Evolutionary conservation across 768 basidiomycete genomes (phyloP).

Genomic region (Phlegmacium glaucopus): DNA sequence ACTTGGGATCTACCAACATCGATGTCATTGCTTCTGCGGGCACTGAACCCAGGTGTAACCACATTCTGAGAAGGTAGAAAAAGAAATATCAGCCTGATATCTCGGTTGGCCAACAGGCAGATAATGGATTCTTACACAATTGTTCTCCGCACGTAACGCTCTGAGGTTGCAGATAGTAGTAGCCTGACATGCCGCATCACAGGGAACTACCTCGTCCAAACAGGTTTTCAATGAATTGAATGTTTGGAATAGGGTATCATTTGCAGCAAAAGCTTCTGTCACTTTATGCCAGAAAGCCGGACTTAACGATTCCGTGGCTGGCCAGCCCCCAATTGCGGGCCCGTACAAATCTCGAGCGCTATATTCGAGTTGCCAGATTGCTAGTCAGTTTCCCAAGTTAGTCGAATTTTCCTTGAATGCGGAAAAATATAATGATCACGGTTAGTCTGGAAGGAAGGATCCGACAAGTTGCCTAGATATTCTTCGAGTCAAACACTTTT

Average conservation of each 20-base stretch:
- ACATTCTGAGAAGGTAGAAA: conserved; percentile 8
- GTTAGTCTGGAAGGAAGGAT: conserved; percentile 41
- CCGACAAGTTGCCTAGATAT: conserved; percentile 35
- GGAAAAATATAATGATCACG: conserved; percentile 29
- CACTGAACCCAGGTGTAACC: conserved; percentile 21
- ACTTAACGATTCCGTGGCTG: conserved; percentile 35
- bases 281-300: conserved; percentile 61
- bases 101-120: neutral
- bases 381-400: conserved; percentile 17
- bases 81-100: neutral
- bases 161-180: conserved; percentile 20
- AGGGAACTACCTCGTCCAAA: conserved; percentile 12
- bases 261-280: conserved; percentile 48
- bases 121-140: conserved; percentile 26
- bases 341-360: conserved; percentile 54
- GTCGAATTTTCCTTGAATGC: neutral
- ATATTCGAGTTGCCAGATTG: conserved; percentile 53
- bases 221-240: conserved; percentile 31
- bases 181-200: conserved; percentile 20
- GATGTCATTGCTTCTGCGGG: conserved; percentile 12
- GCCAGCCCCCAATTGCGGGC: conserved; percentile 36
- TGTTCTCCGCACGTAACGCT: conserved; percentile 21
- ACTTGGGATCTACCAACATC: neutral
- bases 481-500: neutral
- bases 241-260: conserved; percentile 45